Percentiles rank a stretch among this genome's conserved stretches.
phyloP scores from a whole-genome alignment of 2,329 filamentous ascomycete genomes.

The Talaromyces pinophilus region DNA sequence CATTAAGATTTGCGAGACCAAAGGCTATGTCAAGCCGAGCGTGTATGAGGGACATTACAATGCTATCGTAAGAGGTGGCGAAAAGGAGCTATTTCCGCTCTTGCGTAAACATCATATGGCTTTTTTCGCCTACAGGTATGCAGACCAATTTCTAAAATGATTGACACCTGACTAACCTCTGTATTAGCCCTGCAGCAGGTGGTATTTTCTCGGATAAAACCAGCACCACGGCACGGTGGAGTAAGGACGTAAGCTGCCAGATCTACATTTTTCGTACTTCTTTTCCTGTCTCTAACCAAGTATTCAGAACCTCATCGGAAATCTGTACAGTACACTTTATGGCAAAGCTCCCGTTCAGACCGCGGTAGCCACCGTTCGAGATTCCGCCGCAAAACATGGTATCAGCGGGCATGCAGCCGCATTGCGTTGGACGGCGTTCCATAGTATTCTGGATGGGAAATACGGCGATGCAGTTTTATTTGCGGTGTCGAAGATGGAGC shows the following conservation, averaged over 20 bases:
- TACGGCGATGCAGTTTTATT: conserved; percentile 11
- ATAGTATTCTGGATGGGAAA: conserved; percentile 7
- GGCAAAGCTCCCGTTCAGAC: background rate
- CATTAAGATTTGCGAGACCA: background rate
- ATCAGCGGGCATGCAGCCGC: conserved; percentile 13
- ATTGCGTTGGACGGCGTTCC: conserved; percentile 8
- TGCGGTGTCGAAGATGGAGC: background rate
- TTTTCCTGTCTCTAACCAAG: background rate
- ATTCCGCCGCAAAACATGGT: background rate
- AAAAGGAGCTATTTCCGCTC: conserved; percentile 6
- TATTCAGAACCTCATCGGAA: background rate
- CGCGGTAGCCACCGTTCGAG: background rate
- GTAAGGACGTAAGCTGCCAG: background rate
- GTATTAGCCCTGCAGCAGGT: conserved; percentile 7
- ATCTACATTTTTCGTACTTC: background rate
- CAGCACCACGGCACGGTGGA: conserved; percentile 10
- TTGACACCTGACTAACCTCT: background rate
- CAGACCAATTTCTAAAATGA: background rate
- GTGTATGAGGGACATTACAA: conserved; percentile 18
- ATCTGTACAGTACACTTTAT: background rate
- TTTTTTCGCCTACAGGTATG: conserved; percentile 15
- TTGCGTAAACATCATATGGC: conserved; percentile 8
- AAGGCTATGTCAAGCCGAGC: conserved; percentile 9
- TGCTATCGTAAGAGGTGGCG: background rate
- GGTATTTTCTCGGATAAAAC: conserved; percentile 9